These are phyloP conservation scores for Aspergillus conjunctus DNA, from an alignment of 495 filamentous ascomycete genomes.

Conservation along the genomic window DNA sequence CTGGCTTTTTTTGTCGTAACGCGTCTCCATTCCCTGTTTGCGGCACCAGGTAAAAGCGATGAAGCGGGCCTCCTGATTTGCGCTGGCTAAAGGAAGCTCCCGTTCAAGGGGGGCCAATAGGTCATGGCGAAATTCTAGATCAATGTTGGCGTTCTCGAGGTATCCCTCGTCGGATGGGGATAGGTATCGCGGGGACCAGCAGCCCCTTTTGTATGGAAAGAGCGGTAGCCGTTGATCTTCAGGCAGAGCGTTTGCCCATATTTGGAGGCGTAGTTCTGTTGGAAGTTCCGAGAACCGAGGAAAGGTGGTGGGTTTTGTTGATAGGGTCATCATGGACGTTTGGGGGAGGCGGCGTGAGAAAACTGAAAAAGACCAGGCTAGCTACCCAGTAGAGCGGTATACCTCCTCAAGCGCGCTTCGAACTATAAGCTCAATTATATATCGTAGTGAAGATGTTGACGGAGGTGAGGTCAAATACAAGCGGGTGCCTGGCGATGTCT, in stretches of 20 bases:
- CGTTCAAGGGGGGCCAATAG: neutral
- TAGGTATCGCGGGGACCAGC: neutral
- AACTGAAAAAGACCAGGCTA: too few relatives aligned
- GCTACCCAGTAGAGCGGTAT: too few relatives aligned
- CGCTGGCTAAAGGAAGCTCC: neutral
- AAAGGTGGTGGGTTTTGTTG: neutral
- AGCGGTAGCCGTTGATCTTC: neutral
- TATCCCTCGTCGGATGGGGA: neutral
- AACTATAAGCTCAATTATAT: too few relatives aligned
- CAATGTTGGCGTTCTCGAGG: neutral
- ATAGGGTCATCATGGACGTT: too few relatives aligned
- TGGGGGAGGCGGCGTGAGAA: too few relatives aligned
- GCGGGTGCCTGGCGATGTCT: too few relatives aligned
- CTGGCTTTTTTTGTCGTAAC: neutral
- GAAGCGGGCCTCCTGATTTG: neutral
- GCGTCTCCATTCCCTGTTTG: neutral
- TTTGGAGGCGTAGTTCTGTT: conserved; percentile 1
- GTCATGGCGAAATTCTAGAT: conserved; percentile 2
- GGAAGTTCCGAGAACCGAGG: neutral
- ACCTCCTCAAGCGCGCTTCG: too few relatives aligned
- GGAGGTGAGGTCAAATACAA: too few relatives aligned
- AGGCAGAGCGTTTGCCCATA: neutral
- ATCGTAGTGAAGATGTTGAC: too few relatives aligned
- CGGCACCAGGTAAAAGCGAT: neutral
- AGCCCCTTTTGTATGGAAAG: neutral